Conservation (phyloP, 2,329 filamentous ascomycete species). For the Colletotrichum spaethianum region DNA sequence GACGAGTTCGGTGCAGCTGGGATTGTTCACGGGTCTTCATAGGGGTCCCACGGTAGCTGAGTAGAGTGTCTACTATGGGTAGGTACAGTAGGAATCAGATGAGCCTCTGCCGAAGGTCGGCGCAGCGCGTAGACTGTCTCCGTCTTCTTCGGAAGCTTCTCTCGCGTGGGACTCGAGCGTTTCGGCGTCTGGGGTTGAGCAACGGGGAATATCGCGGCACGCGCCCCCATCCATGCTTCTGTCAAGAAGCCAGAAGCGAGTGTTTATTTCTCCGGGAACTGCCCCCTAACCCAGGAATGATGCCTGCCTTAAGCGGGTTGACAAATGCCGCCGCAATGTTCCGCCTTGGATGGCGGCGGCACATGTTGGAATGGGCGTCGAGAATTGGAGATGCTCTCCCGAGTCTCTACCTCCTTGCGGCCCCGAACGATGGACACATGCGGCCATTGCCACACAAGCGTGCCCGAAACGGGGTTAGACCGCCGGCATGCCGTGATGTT, state of each 20-base stretch:
- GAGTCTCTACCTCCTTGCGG: neutral
- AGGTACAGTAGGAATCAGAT: neutral
- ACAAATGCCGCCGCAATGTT: constrained; percentile 7
- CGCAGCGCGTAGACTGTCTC: neutral
- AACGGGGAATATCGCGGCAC: constrained; percentile 19
- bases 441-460: constrained; percentile 15
- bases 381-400: neutral
- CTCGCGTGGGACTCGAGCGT: neutral
- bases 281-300: neutral
- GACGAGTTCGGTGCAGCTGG: neutral
- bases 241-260: constrained; percentile 5
- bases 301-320: neutral
- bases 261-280: constrained; percentile 12
- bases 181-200: constrained; percentile 16
- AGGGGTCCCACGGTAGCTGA: too few species aligned
- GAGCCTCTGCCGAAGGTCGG: neutral
- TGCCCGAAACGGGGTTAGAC: neutral
- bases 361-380: constrained; percentile 13
- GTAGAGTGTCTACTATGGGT: too few species aligned
- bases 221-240: neutral
- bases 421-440: constrained; percentile 12
- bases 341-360: neutral
- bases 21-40: neutral
- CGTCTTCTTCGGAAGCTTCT: neutral
- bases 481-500: neutral